Percentiles rank a stretch among this genome's conserved stretches.
These are phyloP conservation scores for Fusarium sulawesiense DNA, from an alignment of 2,329 filamentous ascomycete genomes.

Conservation along the genomic window DNA sequence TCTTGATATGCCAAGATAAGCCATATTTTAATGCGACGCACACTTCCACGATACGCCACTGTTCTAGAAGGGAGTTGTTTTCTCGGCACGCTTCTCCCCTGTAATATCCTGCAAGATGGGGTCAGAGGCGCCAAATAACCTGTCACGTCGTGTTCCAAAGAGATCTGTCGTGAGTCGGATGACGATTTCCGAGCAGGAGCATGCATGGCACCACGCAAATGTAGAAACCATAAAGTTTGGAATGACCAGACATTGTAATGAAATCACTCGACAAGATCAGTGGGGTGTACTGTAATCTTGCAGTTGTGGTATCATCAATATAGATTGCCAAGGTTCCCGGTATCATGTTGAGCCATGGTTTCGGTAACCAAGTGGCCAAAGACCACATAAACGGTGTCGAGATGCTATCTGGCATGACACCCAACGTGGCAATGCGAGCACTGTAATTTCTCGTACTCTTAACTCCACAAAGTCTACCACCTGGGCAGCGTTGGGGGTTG, in stretches of 20 bases:
- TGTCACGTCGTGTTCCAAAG: conserved; percentile 4
- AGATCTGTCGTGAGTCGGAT: neutral
- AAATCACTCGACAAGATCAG: neutral
- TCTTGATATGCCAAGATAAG: conserved; percentile 20
- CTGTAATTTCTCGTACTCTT: conserved; percentile 16
- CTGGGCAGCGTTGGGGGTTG: neutral
- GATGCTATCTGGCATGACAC: conserved; percentile 7
- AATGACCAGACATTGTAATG: neutral
- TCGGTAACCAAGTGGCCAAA: conserved; percentile 12
- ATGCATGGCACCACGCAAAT: conserved; percentile 9
- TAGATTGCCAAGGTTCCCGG: conserved; percentile 12
- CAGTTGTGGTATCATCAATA: conserved; percentile 13
- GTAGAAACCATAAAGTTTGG: conserved; percentile 1
- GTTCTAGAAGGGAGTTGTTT: conserved; percentile 41
- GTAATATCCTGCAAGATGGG: conserved; percentile 22
- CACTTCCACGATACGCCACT: conserved; percentile 14
- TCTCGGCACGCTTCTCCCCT: conserved; percentile 28
- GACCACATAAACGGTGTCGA: neutral
- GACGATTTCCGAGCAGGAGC: conserved; percentile 11
- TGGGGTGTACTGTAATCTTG: conserved; percentile 14
- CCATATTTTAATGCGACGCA: conserved; percentile 10
- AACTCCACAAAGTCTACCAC: conserved; percentile 26
- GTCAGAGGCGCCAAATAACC: conserved; percentile 18
- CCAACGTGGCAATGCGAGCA: neutral
- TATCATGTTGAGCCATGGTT: conserved; percentile 17